Evolutionary conservation across 1,284 basidiomycete species (phyloP), one percentile per base, ranked within the genome.

Genomic region (Malassezia nana): DNA sequence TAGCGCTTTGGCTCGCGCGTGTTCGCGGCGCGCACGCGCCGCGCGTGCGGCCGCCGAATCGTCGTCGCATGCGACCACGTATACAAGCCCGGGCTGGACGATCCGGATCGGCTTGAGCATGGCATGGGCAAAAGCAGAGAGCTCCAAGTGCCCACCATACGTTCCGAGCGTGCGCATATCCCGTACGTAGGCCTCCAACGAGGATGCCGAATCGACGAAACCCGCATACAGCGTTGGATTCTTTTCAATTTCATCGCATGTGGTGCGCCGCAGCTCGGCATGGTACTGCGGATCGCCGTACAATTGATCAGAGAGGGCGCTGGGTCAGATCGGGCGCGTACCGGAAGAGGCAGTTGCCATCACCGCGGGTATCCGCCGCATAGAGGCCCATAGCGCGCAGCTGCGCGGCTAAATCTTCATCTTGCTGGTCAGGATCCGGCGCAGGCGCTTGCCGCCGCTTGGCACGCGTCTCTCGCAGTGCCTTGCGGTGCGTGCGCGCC

Each of bases 91-190:
- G 0, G 89, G 89, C 67, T 92, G 89, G 49, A 91, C 82, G 56
- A 92, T 87, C 76, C 90, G 91, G 74, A 92, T 85, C 65, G 87
- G 81, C 39, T 84, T 80, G 46, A 78, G 78, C 51, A 80, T 80
- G 77, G 88, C 80, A 62, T 89, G 86, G 2, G 89, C 84, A 72
- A 90, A 92, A 0, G 88, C 88, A 13, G 85, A 85, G 8, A 92
- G 79, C 72, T 92, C 89, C 64, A 92, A 80, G 74, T 92, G 87
- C 0, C 88, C 89, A 33, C 87, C 89, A 62, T 91, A 92, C 0
- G 87, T 89, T 25, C 84, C 87, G 83, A 69, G 55, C 35, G 65
- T 59, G 31, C 74, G 59, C 74, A 70, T 56, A 7, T 55, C 50
- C 2, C 54, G 53, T n/a, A 73, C 59, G 47, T 73, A 73, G 30